Base-by-base conservation (phyloP, 129 eudicot genomes). In the Artemisia tridentata region DNA sequence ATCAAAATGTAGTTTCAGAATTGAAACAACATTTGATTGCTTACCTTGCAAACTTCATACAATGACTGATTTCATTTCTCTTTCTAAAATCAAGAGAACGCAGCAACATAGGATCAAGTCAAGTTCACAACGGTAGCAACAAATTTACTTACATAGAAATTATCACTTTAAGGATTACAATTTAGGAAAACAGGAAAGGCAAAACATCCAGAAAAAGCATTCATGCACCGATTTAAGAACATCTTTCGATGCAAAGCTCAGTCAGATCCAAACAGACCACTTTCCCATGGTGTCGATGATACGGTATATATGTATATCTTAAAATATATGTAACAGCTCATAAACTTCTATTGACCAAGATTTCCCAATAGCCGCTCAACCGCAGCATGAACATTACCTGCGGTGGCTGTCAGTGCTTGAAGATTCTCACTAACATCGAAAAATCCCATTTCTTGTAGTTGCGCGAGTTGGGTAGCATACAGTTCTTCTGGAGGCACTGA, bases 371-470 rank as follows among this genome's bases (percentile, higher is more conserved):
- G 90, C 20, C 90, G 81, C 73, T 88, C 96, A 23, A 88, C 92
- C 3, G 97, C 96, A 18, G 88, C 97, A 64, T 82, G 86, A 65
- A 88, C 92, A 59, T 91, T 88, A 18, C 97, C 97, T 65, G 83
- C 51, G 11, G 92, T 84, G 29, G 96, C 96, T 21, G 84, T 68
- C 70, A 91, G 90, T 12, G 93, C 97, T 66, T 80, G 83, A 45
- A 91, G 81, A 71, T 88, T 91, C 80, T 84, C 93, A 14, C 80
- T 77, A 23, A 88, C 80, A 70, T 91, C 92, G 16, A 80, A 82
- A 77, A 91, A 91, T 0, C 97, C 97, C 97, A 91, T 88, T 77
- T 91, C 96, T 63, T 86, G 97, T 58, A 88, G 87, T 81, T 84
- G 93, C 3, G 85, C 50, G 0, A 88, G 86, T 63, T 91, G 97